Evolutionary conservation across 2,329 filamentous ascomycete species (phyloP), one percentile per base, ranked within the genome.

Genomic region (Neopestalotiopsis clavispora): DNA sequence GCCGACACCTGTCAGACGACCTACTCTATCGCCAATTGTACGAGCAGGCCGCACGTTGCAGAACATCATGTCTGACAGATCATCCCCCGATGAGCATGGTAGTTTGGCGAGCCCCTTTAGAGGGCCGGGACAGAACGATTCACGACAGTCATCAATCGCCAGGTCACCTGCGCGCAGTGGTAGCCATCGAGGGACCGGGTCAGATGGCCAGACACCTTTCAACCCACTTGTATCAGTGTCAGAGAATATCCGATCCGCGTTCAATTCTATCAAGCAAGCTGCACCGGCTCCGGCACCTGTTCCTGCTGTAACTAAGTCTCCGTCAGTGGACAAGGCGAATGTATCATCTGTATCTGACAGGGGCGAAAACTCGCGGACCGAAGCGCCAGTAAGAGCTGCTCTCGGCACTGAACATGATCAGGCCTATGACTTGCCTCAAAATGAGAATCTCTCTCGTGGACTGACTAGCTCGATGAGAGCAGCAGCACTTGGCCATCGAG

Each of bases 31-130:
- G 4, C 87, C 88, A 1, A 89, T 89, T 45, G 84, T 90, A n/a
- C 82, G 87, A 60, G 87, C 84, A 32, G 87, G 87, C 3, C 81
- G 86, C 62, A 86, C 84, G 38, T 77, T 90, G 14, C 87, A 89
- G 73, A 87, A 83, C 69, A 85, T 90, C 49, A 87, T 88, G 12
- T 89, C 87, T 0, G 87, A 89, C 71, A 85, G 86, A 7, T 86
- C 87, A 0, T 89, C 88, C 0, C 87, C 88, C 1, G 84, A 85
- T 65, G 81, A 78, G 6, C 81, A 81, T n/a, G 85, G 82, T 42
- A 83, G 84, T 12, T 78, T 90, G 2, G 83, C 87, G 14, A 90
- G 88, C 67, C 88, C 88, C 0, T 90, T 90, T 71, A 82, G 84
- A 65, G 77, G 81, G 14, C 81, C 12, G 70, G 74, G 42, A 78